Base-by-base conservation (phyloP, 192 early-diverging fungal genomes). In the Backusella morwellensis region DNA sequence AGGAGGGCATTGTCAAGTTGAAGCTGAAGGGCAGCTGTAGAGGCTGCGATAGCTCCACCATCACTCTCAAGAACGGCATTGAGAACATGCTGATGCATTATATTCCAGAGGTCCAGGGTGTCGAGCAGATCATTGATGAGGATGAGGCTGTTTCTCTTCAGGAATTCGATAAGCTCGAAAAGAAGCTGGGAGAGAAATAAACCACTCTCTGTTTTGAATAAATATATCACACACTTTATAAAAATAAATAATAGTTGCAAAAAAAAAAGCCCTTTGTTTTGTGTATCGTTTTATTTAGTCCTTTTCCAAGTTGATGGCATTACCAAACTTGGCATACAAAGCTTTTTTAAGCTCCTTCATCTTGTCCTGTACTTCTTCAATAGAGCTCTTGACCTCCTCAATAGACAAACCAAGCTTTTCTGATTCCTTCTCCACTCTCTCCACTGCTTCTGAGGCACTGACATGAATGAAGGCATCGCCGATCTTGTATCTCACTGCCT, bases 61-160 rank as follows among this genome's bases (percentile, higher is more conserved):
- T 99, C 9, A 99, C 97, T 0, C 87, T 99, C 34, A 99, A 98
- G 88, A 98, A 98, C 78, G 98, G 98, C 0, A 98, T 99, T 59
- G 98, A 99, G 82, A 98, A 96, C 68, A 99, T 99, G 98, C 85
- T 99, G 73, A 96, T 95, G 90, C 97, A 99, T 82, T 99, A 99
- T 74, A 91, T 99, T 74, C 97, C 97, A 0, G 98, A 99, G 75
- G 95, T 99, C 21, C 88, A 91, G 6, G 75, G 87, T 6, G 93
- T 96, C 0, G 95, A 97, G 76, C 95, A 98, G 78, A 93, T 95
- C 2, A 87, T 93, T 75, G 97, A 98, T 80, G 95, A 93, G 69
- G 83, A 91, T 29, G 98, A 99, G 34, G 79, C 80, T 1, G 84
- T 96, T 74, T 89, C 92, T 0, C 79, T 91, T 44, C 84, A 91